Evolutionary conservation across 2,329 filamentous ascomycete species (phyloP).

Genomic region (Penicillium sp.): DNA sequence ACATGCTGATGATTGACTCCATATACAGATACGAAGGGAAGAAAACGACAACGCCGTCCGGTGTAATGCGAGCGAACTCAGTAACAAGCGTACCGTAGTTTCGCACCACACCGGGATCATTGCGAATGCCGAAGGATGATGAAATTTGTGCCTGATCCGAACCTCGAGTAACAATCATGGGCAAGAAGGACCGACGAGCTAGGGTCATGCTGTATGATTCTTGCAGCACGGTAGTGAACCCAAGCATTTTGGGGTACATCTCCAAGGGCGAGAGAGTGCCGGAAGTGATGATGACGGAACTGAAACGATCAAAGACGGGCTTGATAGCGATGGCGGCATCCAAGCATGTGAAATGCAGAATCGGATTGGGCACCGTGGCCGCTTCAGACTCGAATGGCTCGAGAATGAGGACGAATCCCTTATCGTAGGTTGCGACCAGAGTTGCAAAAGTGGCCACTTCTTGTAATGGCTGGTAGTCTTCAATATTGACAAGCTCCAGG

Average conservation of each 20-base stretch:
- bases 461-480: conserved; percentile 95
- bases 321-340: conserved; percentile 98
- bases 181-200: conserved; percentile 90
- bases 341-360: conserved; percentile 95
- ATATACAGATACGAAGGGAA: conserved; percentile 99
- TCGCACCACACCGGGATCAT: conserved; percentile 93
- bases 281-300: conserved; percentile 97
- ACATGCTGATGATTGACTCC: conserved; percentile 99
- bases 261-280: conserved; percentile 96
- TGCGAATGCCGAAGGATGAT: conserved; percentile 92
- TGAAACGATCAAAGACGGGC: conserved; percentile 95
- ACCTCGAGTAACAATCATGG: conserved; percentile 95
- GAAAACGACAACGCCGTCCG: conserved; percentile 98
- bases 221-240: conserved; percentile 89
- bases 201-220: conserved; percentile 98
- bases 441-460: conserved; percentile 98
- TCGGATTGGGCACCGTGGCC: conserved; percentile 91
- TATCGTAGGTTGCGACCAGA: conserved; percentile 94
- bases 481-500: conserved; percentile 93
- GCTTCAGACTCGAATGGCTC: conserved; percentile 96
- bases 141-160: conserved; percentile 93
- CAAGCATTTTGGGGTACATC: conserved; percentile 99
- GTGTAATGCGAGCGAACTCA: conserved; percentile 94
- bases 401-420: conserved; percentile 93
- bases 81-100: conserved; percentile 94